Percentiles rank a stretch among this genome's conserved stretches.
Conservation (phyloP, 1,284 basidiomycete genomes). For the Puccinia brachypodii region DNA sequence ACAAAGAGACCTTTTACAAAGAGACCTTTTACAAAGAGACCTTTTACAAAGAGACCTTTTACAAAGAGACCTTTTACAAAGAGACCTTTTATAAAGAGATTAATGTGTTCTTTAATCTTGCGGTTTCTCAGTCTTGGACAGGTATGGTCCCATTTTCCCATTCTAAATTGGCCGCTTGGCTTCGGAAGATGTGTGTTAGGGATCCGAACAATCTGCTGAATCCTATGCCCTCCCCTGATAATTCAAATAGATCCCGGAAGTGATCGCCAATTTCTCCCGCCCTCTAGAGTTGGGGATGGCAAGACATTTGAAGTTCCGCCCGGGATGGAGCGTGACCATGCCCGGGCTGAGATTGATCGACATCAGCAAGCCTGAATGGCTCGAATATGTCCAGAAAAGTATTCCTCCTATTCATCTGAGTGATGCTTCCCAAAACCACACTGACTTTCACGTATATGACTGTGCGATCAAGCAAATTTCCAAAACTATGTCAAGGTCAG, state of each 20-base stretch:
- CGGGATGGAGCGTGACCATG: slow-evolving; percentile 26
- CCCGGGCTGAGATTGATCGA: slow-evolving; percentile 36
- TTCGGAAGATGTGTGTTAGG: background rate
- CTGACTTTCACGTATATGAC: background rate
- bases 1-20: background rate
- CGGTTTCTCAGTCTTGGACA: no score
- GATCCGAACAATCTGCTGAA: background rate
- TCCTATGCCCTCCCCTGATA: background rate
- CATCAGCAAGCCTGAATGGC: slow-evolving; percentile 47
- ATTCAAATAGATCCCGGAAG: background rate
- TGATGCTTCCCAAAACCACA: background rate
- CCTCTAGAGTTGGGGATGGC: background rate
- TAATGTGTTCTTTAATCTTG: no score
- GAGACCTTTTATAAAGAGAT: no score
- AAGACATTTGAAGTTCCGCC: background rate
- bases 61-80: no score
- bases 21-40: no score
- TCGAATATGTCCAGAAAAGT: slow-evolving; percentile 47
- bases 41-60: no score
- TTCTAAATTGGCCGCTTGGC: background rate
- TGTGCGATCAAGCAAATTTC: slow-evolving; percentile 24
- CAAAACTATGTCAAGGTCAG: slow-evolving; percentile 38
- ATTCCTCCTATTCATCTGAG: background rate
- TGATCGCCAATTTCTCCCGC: background rate
- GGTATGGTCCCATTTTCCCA: no score